phyloP scores from a whole-genome alignment of 164 flowering plant genomes.

The Santalum album region DNA sequence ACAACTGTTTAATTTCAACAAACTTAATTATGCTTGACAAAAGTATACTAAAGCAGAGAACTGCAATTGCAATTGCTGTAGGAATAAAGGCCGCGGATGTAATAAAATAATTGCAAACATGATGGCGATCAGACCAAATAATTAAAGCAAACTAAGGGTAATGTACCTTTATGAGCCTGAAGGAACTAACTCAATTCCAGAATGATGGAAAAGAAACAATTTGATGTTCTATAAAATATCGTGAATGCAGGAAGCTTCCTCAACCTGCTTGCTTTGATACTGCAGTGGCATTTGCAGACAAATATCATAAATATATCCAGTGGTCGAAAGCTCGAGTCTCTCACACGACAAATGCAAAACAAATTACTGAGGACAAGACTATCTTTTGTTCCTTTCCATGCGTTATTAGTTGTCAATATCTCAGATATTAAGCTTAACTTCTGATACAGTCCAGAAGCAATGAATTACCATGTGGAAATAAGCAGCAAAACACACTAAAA shows the following conservation, averaged over 20 bases:
- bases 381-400: neutral
- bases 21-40: no score
- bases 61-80: no score
- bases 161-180: slow-evolving; percentile 41
- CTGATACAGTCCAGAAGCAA: neutral
- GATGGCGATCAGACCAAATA: no score
- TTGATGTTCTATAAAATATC: slow-evolving; percentile 26
- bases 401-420: neutral
- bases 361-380: slow-evolving; percentile 1
- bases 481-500: no score
- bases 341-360: slow-evolving; percentile 8
- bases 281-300: slow-evolving; percentile 59
- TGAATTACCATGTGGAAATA: neutral
- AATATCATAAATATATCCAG: slow-evolving; percentile 27
- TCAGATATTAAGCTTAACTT: neutral
- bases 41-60: no score
- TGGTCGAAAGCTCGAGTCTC: slow-evolving; percentile 14
- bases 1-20: no score
- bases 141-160: no score
- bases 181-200: slow-evolving; percentile 22
- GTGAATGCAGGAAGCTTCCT: slow-evolving; percentile 29
- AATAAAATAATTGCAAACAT: no score
- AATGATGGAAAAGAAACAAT: slow-evolving; percentile 17
- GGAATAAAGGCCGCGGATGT: no score
- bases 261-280: slow-evolving; percentile 63